Percentiles rank a stretch among this genome's conserved stretches.
phyloP scores from a whole-genome alignment of 257 asterid genomes.

The Phtheirospermum japonicum region DNA sequence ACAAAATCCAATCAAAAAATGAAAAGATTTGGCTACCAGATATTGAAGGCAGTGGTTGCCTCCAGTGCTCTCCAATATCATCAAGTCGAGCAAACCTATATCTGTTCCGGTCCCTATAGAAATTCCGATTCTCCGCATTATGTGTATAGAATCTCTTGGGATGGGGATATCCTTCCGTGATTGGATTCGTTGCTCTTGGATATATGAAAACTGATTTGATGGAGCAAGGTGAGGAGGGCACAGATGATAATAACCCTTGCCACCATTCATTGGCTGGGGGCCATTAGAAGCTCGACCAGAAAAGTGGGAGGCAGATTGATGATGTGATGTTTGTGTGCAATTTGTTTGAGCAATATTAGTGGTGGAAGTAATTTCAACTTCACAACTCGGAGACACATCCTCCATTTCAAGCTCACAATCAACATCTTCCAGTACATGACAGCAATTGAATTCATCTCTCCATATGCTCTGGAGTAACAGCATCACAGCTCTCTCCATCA shows the following conservation, averaged over 20 bases:
- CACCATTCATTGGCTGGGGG: slow-evolving; percentile 39
- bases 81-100: slow-evolving; percentile 44
- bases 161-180: slow-evolving; percentile 55
- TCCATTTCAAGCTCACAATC: slow-evolving; percentile 99
- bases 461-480: slow-evolving; percentile 85
- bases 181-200: slow-evolving; percentile 61
- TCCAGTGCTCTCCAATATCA: slow-evolving; percentile 67
- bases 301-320: slow-evolving; percentile 39
- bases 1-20: slow-evolving; percentile 12
- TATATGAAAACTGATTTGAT: slow-evolving; percentile 80
- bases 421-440: slow-evolving; percentile 82
- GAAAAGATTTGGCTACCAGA: slow-evolving; percentile 42
- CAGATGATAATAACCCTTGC: slow-evolving; percentile 67
- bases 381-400: slow-evolving; percentile 82
- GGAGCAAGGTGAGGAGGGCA: slow-evolving; percentile 93
- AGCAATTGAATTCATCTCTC: slow-evolving; percentile 32
- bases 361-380: slow-evolving; percentile 41
- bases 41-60: slow-evolving; percentile 55
- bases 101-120: slow-evolving; percentile 57
- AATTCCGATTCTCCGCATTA: slow-evolving; percentile 51
- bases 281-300: slow-evolving; percentile 43
- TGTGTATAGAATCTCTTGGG: slow-evolving; percentile 55
- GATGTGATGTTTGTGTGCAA: slow-evolving; percentile 30
- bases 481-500: slow-evolving; percentile 88
- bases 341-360: slow-evolving; percentile 35